Percentiles rank a stretch among this genome's conserved stretches.
phyloP scores from a whole-genome alignment of 139 green algal species.

The Coccomyxa sp. region DNA sequence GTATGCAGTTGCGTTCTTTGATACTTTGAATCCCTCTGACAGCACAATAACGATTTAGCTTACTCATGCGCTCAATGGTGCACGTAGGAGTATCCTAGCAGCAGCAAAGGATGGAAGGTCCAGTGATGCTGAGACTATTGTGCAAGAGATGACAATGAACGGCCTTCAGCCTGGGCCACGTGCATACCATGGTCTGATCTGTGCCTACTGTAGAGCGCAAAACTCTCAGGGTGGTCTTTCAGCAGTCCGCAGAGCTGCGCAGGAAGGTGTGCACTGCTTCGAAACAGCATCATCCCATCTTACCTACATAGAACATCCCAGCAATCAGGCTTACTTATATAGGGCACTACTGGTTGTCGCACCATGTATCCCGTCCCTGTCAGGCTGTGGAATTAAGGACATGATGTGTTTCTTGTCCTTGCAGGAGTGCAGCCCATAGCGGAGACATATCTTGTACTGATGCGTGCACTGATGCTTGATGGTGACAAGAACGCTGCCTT shows the following conservation, averaged over 20 bases:
- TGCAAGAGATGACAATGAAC: slow-evolving; percentile 21
- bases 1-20: not conserved
- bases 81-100: not conserved
- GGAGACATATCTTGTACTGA: slow-evolving; percentile 35
- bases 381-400: not conserved
- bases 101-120: slow-evolving; percentile 12
- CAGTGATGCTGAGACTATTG: slow-evolving; percentile 12
- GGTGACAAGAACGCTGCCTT: slow-evolving; percentile 5
- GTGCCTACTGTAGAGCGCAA: slow-evolving; percentile 13
- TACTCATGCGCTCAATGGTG: too few relatives aligned
- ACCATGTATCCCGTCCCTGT: not conserved
- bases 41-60: too few relatives aligned
- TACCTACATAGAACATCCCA: not conserved
- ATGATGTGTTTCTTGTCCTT: not conserved
- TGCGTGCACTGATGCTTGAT: slow-evolving; percentile 15
- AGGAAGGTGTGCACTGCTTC: not conserved
- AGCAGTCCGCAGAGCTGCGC: slow-evolving; percentile 9
- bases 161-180: slow-evolving; percentile 26
- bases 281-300: not conserved
- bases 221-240: slow-evolving; percentile 15
- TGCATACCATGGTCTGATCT: slow-evolving; percentile 38
- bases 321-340: not conserved
- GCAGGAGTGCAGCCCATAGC: slow-evolving; percentile 23
- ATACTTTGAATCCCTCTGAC: not conserved
- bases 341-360: not conserved